phyloP scores from a whole-genome alignment of 2,329 filamentous ascomycete species.

The Penicillium palitans region DNA sequence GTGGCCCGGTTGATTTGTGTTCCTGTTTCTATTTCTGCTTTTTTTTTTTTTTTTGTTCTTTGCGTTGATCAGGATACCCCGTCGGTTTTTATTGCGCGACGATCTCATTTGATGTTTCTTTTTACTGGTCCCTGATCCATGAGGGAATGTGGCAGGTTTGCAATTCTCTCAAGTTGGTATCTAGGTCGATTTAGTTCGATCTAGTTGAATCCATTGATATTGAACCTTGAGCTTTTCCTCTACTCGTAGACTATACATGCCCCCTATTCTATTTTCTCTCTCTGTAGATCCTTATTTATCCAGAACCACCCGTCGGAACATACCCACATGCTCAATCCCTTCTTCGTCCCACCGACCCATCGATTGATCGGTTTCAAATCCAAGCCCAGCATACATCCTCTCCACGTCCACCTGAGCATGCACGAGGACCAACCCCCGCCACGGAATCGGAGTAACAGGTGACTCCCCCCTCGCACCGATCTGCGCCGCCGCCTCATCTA shows the following conservation, averaged over 20 bases:
- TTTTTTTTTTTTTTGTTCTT: constrained; percentile 13
- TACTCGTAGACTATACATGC: not conserved
- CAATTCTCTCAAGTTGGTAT: not conserved
- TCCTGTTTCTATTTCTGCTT: not conserved
- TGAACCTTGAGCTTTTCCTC: not conserved
- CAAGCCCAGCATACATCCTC: constrained; percentile 67
- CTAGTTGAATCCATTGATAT: constrained; percentile 6
- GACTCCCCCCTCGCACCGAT: constrained; percentile 44
- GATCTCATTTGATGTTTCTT: constrained; percentile 23
- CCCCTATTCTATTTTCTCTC: not conserved
- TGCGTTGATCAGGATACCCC: constrained; percentile 38
- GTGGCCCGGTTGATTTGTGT: constrained; percentile 7
- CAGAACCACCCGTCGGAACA: constrained; percentile 62
- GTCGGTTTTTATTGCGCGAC: constrained; percentile 32
- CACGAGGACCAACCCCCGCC: constrained; percentile 73
- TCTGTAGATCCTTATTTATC: not conserved
- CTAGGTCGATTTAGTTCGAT: constrained; percentile 5
- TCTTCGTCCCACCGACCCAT: constrained; percentile 82
- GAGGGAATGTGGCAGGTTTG: not conserved
- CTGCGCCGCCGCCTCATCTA: constrained; percentile 30
- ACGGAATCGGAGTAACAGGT: constrained; percentile 49
- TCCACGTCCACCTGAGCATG: constrained; percentile 73
- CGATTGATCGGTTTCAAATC: constrained; percentile 70
- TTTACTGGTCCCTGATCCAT: constrained; percentile 16
- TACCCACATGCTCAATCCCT: constrained; percentile 79